phyloP scores from a whole-genome alignment of 768 basidiomycete species.

The Mycena rebaudengoi region DNA sequence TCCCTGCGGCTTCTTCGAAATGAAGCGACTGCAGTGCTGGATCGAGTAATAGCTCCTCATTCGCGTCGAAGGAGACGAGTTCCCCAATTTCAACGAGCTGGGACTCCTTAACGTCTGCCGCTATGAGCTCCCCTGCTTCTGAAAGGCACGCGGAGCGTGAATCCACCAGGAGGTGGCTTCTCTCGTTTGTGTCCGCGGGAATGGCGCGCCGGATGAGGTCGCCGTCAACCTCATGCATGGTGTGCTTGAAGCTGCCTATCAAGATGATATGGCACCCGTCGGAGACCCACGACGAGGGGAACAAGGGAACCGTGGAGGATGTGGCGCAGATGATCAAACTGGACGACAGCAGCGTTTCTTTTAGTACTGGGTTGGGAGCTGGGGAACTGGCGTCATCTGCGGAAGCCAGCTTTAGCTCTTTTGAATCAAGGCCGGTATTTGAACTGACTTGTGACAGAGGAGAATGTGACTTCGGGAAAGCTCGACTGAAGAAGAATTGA shows the following conservation, averaged over 20 bases:
- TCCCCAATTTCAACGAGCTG: slow-evolving; percentile 77
- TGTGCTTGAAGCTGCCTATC: slow-evolving; percentile 83
- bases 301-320: slow-evolving; percentile 72
- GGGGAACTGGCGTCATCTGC: slow-evolving; percentile 5
- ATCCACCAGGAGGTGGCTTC: slow-evolving; percentile 69
- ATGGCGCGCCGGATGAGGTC: slow-evolving; percentile 63
- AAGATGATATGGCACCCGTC: slow-evolving; percentile 75
- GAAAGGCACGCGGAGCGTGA: slow-evolving; percentile 71
- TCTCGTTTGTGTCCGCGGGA: slow-evolving; percentile 20
- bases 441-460: slow-evolving; percentile 34
- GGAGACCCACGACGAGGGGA: slow-evolving; percentile 70
- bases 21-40: neutral
- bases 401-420: slow-evolving; percentile 23
- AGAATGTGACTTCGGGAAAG: slow-evolving; percentile 33
- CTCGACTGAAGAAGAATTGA: slow-evolving; percentile 29
- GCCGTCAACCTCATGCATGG: slow-evolving; percentile 80
- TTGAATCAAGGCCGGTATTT: slow-evolving; percentile 29
- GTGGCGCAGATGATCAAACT: slow-evolving; percentile 82
- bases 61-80: slow-evolving; percentile 44
- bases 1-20: neutral
- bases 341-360: slow-evolving; percentile 46
- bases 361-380: slow-evolving; percentile 28
- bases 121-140: slow-evolving; percentile 88
- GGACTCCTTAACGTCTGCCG: slow-evolving; percentile 47
- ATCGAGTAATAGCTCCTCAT: slow-evolving; percentile 18